phyloP scores from a whole-genome alignment of 192 early-diverging fungal genomes.

The Coemansia sp. region DNA sequence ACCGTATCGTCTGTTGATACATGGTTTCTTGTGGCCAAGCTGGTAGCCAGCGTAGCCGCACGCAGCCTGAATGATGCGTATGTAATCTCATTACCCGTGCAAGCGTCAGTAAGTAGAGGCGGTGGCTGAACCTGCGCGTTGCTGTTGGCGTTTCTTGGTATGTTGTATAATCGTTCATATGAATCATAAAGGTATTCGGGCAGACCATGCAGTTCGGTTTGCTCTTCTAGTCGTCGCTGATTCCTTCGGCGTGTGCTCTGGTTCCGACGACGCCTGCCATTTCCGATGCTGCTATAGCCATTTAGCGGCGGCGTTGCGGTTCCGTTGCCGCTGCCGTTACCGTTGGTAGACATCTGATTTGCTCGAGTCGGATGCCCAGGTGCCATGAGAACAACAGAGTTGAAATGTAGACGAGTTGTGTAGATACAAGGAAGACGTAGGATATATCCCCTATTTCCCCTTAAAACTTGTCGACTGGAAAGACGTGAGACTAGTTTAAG shows the following conservation, averaged over 20 bases:
- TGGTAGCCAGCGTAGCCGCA: conserved; percentile 17
- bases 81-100: conserved; percentile 15
- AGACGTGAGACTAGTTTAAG: neutral
- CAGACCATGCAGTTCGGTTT: conserved; percentile 11
- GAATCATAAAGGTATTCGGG: conserved; percentile 35
- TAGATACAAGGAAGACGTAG: neutral
- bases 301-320: conserved; percentile 8
- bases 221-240: neutral
- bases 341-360: neutral
- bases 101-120: conserved; percentile 28
- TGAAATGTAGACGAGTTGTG: neutral
- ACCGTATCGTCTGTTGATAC: conserved; percentile 13
- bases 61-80: conserved; percentile 7
- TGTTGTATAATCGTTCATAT: conserved; percentile 15
- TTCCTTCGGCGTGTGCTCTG: conserved; percentile 1
- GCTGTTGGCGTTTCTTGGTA: neutral
- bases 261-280: conserved; percentile 8
- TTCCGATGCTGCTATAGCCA: neutral
- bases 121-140: conserved; percentile 6
- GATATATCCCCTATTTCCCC: neutral
- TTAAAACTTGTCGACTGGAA: neutral
- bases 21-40: conserved; percentile 8
- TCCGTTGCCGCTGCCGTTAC: conserved; percentile 11
- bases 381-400: conserved; percentile 15
- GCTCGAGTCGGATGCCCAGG: conserved; percentile 20